Evolutionary conservation across 1,284 basidiomycete genomes (phyloP), one percentile per base, ranked within the genome.

Genomic region (Fomitiporia mediterranea): DNA sequence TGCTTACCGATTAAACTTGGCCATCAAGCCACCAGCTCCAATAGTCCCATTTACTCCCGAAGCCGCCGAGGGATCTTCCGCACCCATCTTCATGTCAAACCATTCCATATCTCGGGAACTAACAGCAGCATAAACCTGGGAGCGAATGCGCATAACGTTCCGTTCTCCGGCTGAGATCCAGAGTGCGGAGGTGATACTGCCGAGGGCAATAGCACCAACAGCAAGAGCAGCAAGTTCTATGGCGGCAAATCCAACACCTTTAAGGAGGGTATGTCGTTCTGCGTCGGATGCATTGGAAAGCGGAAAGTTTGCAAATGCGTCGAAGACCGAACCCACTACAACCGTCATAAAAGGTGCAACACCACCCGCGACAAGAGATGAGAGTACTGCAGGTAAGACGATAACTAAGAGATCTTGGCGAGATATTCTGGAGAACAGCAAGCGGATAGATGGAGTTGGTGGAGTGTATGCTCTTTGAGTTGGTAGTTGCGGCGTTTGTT

Each of bases 331-430:
- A 28, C 96, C 95, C 61, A 98, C 77, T 61, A 96, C 82, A 53
- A 83, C 80, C 4, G 96, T 95, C 94, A 98, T 98, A 75, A 91
- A 91, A 0, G 96, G 92, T 0, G 91, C 92, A 35, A 98, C 78
- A 35, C 85, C 81, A 42, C 93, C 91, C 0, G 86, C 79, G 40
- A 82, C 71, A 38, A 92, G 58, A 3, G 92, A 89, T 25, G 84
- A 77, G 42, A 82, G 17, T 52, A 89, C 63, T 2, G 89, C 93
- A 1, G 95, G 95, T 25, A 86, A 61, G 51, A 95, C 71, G 58
- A 93, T 74, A 21, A 76, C 62, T 49, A 82, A 64, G 55, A 78
- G 64, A 63, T 90, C 82, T 44, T 75, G 76, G 27, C 71, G 68
- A 1, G 82, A 74, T 55, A 87, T 74, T 55, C 85, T 76, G 32